These are phyloP conservation scores for Fonsecaea multimorphosa DNA, from an alignment of 2,329 filamentous ascomycete genomes.

Conservation along the genomic window DNA sequence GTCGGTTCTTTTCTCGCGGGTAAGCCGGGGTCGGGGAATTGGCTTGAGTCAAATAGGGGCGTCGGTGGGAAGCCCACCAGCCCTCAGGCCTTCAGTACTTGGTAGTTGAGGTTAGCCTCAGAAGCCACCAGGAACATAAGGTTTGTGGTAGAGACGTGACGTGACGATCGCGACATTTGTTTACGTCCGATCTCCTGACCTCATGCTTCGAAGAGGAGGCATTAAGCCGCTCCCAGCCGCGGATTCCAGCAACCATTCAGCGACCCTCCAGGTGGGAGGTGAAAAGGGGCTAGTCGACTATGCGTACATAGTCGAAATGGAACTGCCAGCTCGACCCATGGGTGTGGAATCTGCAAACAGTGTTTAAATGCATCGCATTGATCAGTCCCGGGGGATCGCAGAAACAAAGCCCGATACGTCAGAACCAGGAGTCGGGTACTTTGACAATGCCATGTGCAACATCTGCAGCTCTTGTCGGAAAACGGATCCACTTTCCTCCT, in stretches of 20 bases:
- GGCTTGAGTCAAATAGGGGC: slow-evolving; percentile 8
- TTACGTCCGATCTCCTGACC: not conserved
- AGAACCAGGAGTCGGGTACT: slow-evolving; percentile 5
- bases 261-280: not conserved
- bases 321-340: not conserved
- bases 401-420: slow-evolving; percentile 1
- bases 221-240: not conserved
- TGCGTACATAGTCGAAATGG: not conserved
- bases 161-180: not conserved
- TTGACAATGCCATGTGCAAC: slow-evolving; percentile 10
- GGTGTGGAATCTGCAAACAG: not conserved
- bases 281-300: not conserved
- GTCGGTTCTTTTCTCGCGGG: slow-evolving; percentile 3
- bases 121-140: slow-evolving; percentile 16
- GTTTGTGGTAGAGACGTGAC: slow-evolving; percentile 9
- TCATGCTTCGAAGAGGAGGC: not conserved
- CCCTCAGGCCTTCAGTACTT: not conserved
- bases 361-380: not conserved
- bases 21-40: not conserved
- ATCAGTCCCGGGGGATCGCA: not conserved
- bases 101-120: not conserved
- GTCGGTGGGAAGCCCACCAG: slow-evolving; percentile 6
- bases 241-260: not conserved
- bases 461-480: not conserved
- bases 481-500: not conserved